A percentile compares a stretch with the other conserved stretches of the same genome.
These are phyloP conservation scores for Hemisphaericaspora xylanilytica DNA, from an alignment of 1,139 yeast species.

Conservation along the genomic window DNA sequence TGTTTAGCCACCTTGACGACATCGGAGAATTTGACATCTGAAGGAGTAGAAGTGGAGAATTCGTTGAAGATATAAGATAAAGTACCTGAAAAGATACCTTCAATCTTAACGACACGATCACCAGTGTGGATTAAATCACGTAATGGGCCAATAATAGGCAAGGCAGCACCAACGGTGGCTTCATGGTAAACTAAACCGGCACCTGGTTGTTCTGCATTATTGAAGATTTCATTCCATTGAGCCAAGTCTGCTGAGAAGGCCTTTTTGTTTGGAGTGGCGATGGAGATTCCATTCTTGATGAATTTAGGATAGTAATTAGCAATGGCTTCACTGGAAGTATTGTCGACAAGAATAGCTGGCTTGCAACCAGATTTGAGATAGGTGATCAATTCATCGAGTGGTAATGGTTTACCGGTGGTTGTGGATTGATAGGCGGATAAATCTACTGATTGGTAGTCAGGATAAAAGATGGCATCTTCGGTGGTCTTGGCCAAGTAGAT, in stretches of 20 bases:
- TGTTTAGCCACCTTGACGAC: slow-evolving; percentile 84
- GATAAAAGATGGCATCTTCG: slow-evolving; percentile 61
- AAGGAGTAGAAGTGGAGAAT: slow-evolving; percentile 67
- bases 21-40: slow-evolving; percentile 74
- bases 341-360: slow-evolving; percentile 87
- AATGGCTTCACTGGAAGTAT: slow-evolving; percentile 79
- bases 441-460: slow-evolving; percentile 69
- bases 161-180: slow-evolving; percentile 99
- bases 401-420: slow-evolving; percentile 47
- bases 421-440: slow-evolving; percentile 59
- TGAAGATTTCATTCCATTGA: slow-evolving; percentile 75
- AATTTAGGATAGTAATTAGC: slow-evolving; percentile 78
- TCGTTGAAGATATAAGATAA: slow-evolving; percentile 95
- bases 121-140: slow-evolving; percentile 89
- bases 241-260: slow-evolving; percentile 83
- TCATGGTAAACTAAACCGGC: slow-evolving; percentile 93
- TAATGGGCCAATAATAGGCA: slow-evolving; percentile 87
- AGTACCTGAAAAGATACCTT: slow-evolving; percentile 96
- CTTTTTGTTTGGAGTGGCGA: slow-evolving; percentile 98
- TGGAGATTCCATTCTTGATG: slow-evolving; percentile 74
- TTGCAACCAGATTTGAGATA: slow-evolving; percentile 63
- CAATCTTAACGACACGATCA: slow-evolving; percentile 84
- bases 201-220: slow-evolving; percentile 44
- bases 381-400: slow-evolving; percentile 55
- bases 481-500: slow-evolving; percentile 75